Evolutionary conservation across 352 stramenopile species (phyloP).

Genomic region (Phytophthora sp.): DNA sequence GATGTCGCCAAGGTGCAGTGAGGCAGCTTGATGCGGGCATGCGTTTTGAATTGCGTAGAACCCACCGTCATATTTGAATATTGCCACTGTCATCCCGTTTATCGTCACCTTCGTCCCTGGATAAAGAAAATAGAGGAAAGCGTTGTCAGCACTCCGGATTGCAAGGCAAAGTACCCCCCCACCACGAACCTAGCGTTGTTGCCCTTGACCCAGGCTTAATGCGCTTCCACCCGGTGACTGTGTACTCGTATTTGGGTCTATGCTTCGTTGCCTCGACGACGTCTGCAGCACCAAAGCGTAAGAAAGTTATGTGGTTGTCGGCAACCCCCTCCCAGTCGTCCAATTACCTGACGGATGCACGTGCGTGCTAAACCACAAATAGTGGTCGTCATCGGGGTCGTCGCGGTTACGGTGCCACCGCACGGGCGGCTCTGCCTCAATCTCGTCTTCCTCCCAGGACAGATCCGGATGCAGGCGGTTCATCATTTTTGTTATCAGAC

Average conservation of each 20-base stretch:
- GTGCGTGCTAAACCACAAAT: constrained; percentile 74
- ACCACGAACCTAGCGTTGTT: constrained; percentile 58
- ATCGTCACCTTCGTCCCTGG: constrained; percentile 63
- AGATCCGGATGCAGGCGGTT: constrained; percentile 38
- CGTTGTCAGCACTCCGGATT: neutral
- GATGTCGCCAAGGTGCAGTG: constrained; percentile 87
- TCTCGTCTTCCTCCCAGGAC: constrained; percentile 45
- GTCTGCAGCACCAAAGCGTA: constrained; percentile 44
- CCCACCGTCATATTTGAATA: constrained; percentile 77
- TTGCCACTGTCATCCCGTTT: constrained; percentile 77
- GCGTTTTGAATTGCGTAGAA: constrained; percentile 82
- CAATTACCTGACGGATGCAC: constrained; percentile 61
- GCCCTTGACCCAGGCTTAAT: constrained; percentile 70
- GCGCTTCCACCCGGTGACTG: constrained; percentile 73
- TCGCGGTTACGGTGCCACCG: constrained; percentile 19
- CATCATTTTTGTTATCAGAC: constrained; percentile 23
- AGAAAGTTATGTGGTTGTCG: neutral
- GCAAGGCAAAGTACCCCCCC: neutral
- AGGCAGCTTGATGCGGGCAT: constrained; percentile 80
- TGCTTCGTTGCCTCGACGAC: constrained; percentile 79
- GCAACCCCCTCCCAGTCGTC: neutral
- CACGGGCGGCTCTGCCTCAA: constrained; percentile 22
- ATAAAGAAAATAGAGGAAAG: neutral
- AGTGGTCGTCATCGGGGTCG: constrained; percentile 32
- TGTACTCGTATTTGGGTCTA: constrained; percentile 74